Evolutionary conservation across 352 stramenopile genomes (phyloP).

Genomic region (Phytopythium chamaehyphon): DNA sequence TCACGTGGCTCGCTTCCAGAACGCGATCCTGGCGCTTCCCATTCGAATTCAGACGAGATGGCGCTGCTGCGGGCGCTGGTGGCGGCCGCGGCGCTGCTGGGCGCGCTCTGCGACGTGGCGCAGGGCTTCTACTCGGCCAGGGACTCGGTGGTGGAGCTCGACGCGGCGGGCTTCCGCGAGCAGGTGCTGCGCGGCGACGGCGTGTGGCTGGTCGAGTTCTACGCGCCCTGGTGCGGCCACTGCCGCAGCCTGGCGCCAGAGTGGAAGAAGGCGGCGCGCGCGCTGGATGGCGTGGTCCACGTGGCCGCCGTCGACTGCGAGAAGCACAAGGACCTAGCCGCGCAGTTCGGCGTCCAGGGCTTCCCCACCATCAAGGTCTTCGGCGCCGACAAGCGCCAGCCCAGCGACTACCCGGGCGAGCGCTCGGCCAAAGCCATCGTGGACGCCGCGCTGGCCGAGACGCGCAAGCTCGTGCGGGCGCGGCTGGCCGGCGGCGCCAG

Average conservation of each 20-base stretch:
- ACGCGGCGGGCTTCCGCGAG: slow-evolving; percentile 67
- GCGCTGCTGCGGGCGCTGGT: slow-evolving; percentile 4
- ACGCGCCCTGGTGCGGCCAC: slow-evolving; percentile 94
- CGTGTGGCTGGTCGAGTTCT: slow-evolving; percentile 95
- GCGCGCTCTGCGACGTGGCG: slow-evolving; percentile 26
- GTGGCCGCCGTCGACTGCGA: slow-evolving; percentile 80
- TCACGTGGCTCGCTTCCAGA: slow-evolving; percentile 20
- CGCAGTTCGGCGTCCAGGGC: slow-evolving; percentile 86
- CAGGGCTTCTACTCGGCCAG: slow-evolving; percentile 62
- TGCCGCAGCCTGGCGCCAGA: slow-evolving; percentile 92
- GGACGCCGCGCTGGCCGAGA: slow-evolving; percentile 66
- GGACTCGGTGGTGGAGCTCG: slow-evolving; percentile 64
- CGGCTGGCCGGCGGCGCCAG: slow-evolving; percentile 54
- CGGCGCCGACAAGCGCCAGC: slow-evolving; percentile 73
- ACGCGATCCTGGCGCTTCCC: neutral
- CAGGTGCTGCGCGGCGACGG: slow-evolving; percentile 65
- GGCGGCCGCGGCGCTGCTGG: slow-evolving; percentile 20
- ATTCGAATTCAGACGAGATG: too few species aligned
- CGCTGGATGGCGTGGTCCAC: slow-evolving; percentile 87
- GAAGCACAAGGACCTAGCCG: slow-evolving; percentile 78
- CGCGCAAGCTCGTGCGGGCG: slow-evolving; percentile 74
- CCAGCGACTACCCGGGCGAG: slow-evolving; percentile 72
- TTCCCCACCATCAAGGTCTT: slow-evolving; percentile 96
- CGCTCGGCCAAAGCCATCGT: slow-evolving; percentile 84
- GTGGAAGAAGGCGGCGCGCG: slow-evolving; percentile 89